Base-by-base conservation (phyloP, 176 grass and related monocot species). In the Cocos nucifera region DNA sequence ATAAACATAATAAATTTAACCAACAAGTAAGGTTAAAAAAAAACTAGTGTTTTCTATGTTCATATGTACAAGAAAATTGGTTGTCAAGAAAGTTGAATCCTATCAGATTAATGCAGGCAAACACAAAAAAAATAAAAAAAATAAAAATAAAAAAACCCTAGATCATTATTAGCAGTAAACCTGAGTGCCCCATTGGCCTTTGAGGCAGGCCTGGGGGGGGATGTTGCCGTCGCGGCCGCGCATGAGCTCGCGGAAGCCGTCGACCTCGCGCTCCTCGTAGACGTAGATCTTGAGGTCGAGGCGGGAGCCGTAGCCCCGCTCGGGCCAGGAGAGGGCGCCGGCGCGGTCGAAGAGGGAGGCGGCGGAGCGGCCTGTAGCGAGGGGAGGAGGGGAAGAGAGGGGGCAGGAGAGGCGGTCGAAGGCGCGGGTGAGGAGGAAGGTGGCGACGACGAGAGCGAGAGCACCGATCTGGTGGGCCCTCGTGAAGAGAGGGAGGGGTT, bases 101-200 rank as follows among this genome's bases (percentile, higher is more conserved):
- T 44, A 44, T 44, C 35, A 2, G 9, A 44, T 44, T 3, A 44
- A 44, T 2, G 2, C 9, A 12, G 9, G 35, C 35, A 39, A 39
- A 7, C 35, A 12, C 6, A 44, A 44, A 44, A 44, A 44, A 44
- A 9, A 44, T n/a, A n/a, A n/a, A n/a, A n/a, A n/a, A n/a, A n/a
- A n/a, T n/a, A n/a, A n/a, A n/a, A n/a, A n/a, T n/a, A n/a, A n/a
- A n/a, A n/a, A n/a, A 1, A 44, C 10, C 35, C 35, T 44, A 44
- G 35, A 44, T 44, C 35, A 8, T 14, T 44, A 10, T 12, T 44
- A 8, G 35, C 35, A 44, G 9, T 12, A 44, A 12, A 90, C 93
- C 79, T 97, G 87, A 15, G 93, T 97, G 23, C 87, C 93, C 93
- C 93, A 97, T 63, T 97, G 93, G 22, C 87, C 93, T 84, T 98